phyloP scores from a whole-genome alignment of 2,329 filamentous ascomycete genomes.

The Exophiala sp. region DNA sequence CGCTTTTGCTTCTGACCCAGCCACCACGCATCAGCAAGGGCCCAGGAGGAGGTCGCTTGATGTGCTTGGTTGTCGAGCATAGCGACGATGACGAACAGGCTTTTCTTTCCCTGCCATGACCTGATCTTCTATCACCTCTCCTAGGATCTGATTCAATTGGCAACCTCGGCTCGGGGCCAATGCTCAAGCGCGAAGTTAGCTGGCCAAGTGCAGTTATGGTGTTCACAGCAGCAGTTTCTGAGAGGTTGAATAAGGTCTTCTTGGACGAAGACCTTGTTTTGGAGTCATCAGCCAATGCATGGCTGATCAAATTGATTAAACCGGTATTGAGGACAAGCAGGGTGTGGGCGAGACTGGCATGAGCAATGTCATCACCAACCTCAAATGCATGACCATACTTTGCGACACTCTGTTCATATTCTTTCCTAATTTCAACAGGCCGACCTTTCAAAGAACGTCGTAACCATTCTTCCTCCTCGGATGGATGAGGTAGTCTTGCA shows the following conservation, averaged over 20 bases:
- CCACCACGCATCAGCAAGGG: slow-evolving; percentile 22
- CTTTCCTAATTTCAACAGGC: slow-evolving; percentile 23
- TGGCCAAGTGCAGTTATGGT: slow-evolving; percentile 28
- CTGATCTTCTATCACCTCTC: neutral
- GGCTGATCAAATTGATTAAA: slow-evolving; percentile 27
- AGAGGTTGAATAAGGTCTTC: slow-evolving; percentile 22
- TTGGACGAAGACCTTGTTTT: slow-evolving; percentile 14
- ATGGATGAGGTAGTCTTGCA: slow-evolving; percentile 18
- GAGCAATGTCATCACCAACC: slow-evolving; percentile 24
- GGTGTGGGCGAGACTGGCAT: slow-evolving; percentile 27
- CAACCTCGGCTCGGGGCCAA: slow-evolving; percentile 1
- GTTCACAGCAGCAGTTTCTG: slow-evolving; percentile 27
- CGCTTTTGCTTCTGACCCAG: slow-evolving; percentile 27
- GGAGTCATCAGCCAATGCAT: slow-evolving; percentile 17
- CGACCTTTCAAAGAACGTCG: slow-evolving; percentile 21
- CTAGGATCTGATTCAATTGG: slow-evolving; percentile 4
- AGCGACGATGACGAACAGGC: neutral
- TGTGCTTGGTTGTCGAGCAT: neutral
- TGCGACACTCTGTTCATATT: slow-evolving; percentile 24
- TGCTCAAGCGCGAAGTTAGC: slow-evolving; percentile 23
- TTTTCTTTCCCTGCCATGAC: slow-evolving; percentile 10
- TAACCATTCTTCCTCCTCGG: slow-evolving; percentile 26
- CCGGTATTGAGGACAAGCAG: slow-evolving; percentile 30
- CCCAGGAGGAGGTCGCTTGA: slow-evolving; percentile 10
- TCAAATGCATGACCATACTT: slow-evolving; percentile 25